Base-by-base conservation (phyloP, 2,329 filamentous ascomycete genomes). In the Beauveria brongniartii region DNA sequence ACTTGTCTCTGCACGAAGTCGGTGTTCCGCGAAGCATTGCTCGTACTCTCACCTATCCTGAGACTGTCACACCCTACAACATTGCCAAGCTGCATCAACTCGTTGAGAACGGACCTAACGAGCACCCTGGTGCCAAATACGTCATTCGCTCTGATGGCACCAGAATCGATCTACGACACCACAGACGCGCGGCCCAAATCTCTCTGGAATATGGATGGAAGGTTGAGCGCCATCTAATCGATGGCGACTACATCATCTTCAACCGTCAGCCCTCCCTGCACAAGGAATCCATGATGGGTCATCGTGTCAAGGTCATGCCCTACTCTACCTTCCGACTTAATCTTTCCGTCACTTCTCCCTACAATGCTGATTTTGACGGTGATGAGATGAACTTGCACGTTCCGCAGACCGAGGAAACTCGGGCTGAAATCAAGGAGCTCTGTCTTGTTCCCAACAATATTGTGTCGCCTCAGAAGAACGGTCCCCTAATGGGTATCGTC, bases 301-400 rank as follows among this genome's bases (percentile, higher is more conserved):
- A 99, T 76, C 87, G 91, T 68, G 94, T 99, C 65, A 88, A 89
- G 63, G 94, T 99, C 63, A 97, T 99, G 92, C 94, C 94, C 3
- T 99, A 96, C 75, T 99, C 94, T 6, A 99, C 94, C 1, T 99
- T 99, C 81, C 88, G 94, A 65, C 83, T 99, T 52, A 99, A 99
- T 71, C 76, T 99, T 67, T 99, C 94, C 0, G 94, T 99, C 70
- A 99, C 95, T 0, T 96, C 92, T 30, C 94, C 94, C 0, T 99
- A 99, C 81, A 99, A 99, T 78, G 94, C 94, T 69, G 94, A 99
- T 90, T 99, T 99, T 77, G 94, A 99, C 71, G 94, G 94, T 77
- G 94, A 99, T 74, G 94, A 99, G 77, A 99, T 99, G 94, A 99
- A 99, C 73, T 85, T 99, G 78, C 94, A 99, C 83, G 95, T 99